These are phyloP conservation scores for Cercospora citrullina DNA, from an alignment of 2,329 filamentous ascomycete genomes.

Conservation along the genomic window DNA sequence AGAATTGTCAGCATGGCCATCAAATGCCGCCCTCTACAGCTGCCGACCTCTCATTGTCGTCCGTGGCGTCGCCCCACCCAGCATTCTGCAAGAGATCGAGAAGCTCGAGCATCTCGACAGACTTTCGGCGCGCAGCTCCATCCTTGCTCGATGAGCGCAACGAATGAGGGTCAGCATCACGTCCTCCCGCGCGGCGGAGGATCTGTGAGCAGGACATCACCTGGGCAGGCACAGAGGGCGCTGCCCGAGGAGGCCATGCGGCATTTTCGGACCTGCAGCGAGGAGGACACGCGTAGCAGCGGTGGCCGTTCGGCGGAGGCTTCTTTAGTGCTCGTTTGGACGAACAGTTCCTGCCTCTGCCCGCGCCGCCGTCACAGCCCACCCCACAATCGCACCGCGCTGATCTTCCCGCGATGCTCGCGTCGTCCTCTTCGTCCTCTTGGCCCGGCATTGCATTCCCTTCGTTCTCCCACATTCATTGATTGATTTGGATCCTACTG, in stretches of 20 bases:
- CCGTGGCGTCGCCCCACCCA: background rate
- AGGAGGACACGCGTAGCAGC: background rate
- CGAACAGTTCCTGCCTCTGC: slow-evolving; percentile 6
- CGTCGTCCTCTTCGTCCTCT: background rate
- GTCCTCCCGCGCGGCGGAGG: background rate
- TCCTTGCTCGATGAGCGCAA: background rate
- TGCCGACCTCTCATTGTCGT: background rate
- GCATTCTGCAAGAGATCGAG: slow-evolving; percentile 7
- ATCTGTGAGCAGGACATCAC: background rate
- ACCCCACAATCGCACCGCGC: background rate
- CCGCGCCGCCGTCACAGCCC: slow-evolving; percentile 1
- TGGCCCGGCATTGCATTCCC: background rate
- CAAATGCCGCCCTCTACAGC: background rate
- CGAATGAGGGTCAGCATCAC: slow-evolving; percentile 4
- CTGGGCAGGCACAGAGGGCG: background rate
- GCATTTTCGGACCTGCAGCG: slow-evolving; percentile 4
- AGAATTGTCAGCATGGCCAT: background rate
- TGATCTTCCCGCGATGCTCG: slow-evolving; percentile 1
- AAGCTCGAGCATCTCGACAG: slow-evolving; percentile 6
- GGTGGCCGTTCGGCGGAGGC: background rate
- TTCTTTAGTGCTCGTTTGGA: slow-evolving; percentile 2
- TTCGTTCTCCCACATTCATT: background rate
- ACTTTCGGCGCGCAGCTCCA: slow-evolving; percentile 8
- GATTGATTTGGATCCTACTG: slow-evolving; percentile 4
- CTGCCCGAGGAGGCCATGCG: background rate